Conservation (phyloP, 192 early-diverging fungal genomes). For the Rhizophagus clarus region DNA sequence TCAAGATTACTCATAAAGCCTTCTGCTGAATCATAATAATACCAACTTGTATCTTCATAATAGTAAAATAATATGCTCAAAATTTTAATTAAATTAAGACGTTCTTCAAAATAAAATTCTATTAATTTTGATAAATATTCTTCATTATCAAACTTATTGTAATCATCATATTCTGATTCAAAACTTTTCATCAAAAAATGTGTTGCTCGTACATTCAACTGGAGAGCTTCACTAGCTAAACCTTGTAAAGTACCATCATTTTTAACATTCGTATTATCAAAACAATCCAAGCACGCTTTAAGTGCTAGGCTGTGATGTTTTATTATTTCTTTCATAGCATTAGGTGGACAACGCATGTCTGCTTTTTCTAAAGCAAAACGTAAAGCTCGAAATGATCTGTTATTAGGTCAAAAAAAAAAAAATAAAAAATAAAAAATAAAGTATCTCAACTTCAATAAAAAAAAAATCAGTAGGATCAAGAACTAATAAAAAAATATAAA, state of each 20-base stretch:
- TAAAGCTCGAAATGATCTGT: background rate
- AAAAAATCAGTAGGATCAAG: background rate
- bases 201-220: background rate
- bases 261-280: background rate
- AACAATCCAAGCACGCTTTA: background rate
- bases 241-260: background rate
- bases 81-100: constrained; percentile 16
- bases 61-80: constrained; percentile 2
- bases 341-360: constrained; percentile 10
- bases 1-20: background rate
- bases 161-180: constrained; percentile 14
- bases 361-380: background rate
- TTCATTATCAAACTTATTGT: background rate
- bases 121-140: background rate
- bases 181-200: constrained; percentile 1
- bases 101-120: constrained; percentile 15
- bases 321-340: constrained; percentile 21
- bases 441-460: too few species aligned
- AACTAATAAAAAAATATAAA: background rate
- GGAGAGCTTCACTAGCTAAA: background rate
- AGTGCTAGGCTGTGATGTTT: background rate
- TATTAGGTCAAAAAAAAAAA: background rate
- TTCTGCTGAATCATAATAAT: constrained; percentile 11
- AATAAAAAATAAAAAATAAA: too few species aligned
- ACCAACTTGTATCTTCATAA: background rate